Evolutionary conservation across 2,329 filamentous ascomycete genomes (phyloP), one percentile per base, ranked within the genome.

Genomic region (Annulohypoxylon truncatum): DNA sequence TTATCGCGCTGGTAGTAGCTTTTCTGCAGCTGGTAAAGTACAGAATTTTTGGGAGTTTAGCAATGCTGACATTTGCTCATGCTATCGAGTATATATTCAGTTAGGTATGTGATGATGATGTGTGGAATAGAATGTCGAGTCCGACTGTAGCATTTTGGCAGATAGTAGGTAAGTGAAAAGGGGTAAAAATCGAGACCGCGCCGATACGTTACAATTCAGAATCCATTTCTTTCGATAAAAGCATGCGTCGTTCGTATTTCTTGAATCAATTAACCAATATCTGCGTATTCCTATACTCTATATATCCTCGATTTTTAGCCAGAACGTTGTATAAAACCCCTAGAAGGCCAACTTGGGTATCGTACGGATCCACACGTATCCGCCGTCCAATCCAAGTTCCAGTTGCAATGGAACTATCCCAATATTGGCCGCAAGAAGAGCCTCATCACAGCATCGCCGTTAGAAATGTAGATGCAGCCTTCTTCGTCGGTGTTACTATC

Each of bases 391-490:
- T 12, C 18, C 18, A 5, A 12, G 1, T 46, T 7, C 40, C 20
- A 46, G 12, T n/a, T 15, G 15, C 15, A 2, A 10, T 9, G 12
- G 15, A 3, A 22, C 3, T 33, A 31, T 31, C 22, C 28, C 7
- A 31, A 35, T 7, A 52, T 29, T 4, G 56, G 63, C 28, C 29
- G 33, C 42, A 64, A 40, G 8, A 12, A 20, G 9, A 67, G 18
- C 51, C 46, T 55, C 31, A 68, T 4, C 20, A 70, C 66, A 0
- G 60, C 12, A 20, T 61, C 66, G 10, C 60, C 62, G 29, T 56
- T 47, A 10, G 56, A 12, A 7, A 66, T 51, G 18, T 68, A 70
- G 0, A 70, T 15, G 20, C 38, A 66, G 3, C 62, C 61, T 10
- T 55, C 55, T 15, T 3, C 26, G 10, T 62, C 62, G 26, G 57